Evolutionary conservation across 306 rosid genomes (phyloP).

Genomic region (Erythrophleum fordii): DNA sequence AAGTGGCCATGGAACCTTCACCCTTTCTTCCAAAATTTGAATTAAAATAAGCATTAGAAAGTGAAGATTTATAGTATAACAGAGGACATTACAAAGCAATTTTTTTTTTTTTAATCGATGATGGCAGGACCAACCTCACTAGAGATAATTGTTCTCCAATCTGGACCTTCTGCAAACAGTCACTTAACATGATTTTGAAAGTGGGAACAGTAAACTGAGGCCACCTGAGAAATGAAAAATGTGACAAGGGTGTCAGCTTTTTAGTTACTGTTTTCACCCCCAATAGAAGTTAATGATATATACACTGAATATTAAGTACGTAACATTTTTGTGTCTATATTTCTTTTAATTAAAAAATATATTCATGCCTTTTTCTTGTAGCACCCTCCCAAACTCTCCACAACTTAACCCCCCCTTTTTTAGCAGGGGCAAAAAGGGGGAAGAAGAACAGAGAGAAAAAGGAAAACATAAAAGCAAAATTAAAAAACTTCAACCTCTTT

Average conservation of each 20-base stretch:
- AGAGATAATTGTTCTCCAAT: constrained; percentile 76
- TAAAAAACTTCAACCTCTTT: neutral
- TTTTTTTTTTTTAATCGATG: neutral
- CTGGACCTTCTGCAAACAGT: constrained; percentile 71
- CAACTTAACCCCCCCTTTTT: neutral
- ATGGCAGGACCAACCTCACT: constrained; percentile 71
- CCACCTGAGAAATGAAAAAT: constrained; percentile 72
- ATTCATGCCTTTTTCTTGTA: neutral
- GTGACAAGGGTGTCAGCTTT: constrained; percentile 23
- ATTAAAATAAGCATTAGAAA: constrained; percentile 52
- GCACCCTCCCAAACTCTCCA: neutral
- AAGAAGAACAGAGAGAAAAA: neutral
- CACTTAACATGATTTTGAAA: constrained; percentile 66
- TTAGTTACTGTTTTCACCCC: neutral
- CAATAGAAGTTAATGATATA: neutral
- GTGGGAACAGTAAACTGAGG: constrained; percentile 78
- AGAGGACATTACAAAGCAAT: neutral
- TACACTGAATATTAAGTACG: neutral
- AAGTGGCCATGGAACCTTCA: constrained; percentile 94
- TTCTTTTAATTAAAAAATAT: neutral
- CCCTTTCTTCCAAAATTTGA: constrained; percentile 81
- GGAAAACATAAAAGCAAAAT: neutral
- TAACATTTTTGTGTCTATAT: neutral
- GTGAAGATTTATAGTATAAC: constrained; percentile 18
- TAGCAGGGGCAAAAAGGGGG: neutral